Percentiles rank a stretch among this genome's conserved stretches.
These are phyloP conservation scores for Dentipellis fragilis DNA, from an alignment of 768 basidiomycete genomes.

Conservation along the genomic window DNA sequence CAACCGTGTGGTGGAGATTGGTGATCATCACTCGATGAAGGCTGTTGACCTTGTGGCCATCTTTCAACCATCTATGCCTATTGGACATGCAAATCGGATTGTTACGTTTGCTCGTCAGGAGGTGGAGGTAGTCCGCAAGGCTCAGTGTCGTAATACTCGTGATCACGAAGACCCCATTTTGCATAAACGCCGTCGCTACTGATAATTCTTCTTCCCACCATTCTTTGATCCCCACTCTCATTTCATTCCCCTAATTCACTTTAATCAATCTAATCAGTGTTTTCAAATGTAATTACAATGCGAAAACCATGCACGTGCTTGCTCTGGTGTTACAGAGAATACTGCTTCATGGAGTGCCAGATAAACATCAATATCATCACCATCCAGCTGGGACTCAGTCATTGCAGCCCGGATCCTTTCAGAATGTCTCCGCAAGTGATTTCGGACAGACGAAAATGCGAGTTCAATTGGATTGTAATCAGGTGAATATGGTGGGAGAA, in stretches of 20 bases:
- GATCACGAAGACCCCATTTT: not conserved
- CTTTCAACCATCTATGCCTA: not conserved
- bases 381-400: not conserved
- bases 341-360: not conserved
- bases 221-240: not conserved
- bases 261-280: not conserved
- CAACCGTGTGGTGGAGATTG: not conserved
- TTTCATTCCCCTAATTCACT: not conserved
- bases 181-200: not conserved
- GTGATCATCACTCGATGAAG: not conserved
- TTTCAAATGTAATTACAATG: not conserved
- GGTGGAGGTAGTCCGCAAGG: not conserved
- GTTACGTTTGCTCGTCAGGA: not conserved
- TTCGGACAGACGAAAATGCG: slow-evolving; percentile 17
- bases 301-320: not conserved
- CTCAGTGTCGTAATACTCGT: not conserved
- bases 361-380: not conserved
- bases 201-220: not conserved
- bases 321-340: not conserved
- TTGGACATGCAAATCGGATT: not conserved
- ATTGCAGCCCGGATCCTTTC: not conserved
- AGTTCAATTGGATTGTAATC: slow-evolving; percentile 21
- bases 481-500: slow-evolving; percentile 19
- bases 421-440: not conserved
- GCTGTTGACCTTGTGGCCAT: not conserved